Evolutionary conservation across 176 grass and related monocot genomes (phyloP), one percentile per base, ranked within the genome.

Genomic region (Juncus inflexus): DNA sequence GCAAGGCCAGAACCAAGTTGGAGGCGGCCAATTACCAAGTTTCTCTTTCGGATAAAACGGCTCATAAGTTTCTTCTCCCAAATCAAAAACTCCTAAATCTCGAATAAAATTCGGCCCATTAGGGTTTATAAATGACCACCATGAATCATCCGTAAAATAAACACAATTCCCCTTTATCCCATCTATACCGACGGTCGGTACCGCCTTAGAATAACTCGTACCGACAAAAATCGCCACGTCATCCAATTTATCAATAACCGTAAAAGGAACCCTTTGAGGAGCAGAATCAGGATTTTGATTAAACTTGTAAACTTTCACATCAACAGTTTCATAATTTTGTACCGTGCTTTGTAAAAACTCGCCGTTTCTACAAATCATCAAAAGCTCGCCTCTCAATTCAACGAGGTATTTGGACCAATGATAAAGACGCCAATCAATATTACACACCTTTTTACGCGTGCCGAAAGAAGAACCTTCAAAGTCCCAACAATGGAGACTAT

Each of bases 21-120:
- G 64, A 36, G 64, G 45, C 15, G 51, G 47, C 47, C 28, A 67
- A 67, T 67, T 12, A n/a, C 4, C 47, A 13, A 50, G 11, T 7
- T 5, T 35, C 9, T 52, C 16, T 5, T 19, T 3, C 37, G 3
- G 47, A 6, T 53, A 53, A 12, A 19, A 37, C 1, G 28, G 64
- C 9, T 54, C 13, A 52, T 49, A 67, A 67, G 64, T 67, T 67
- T 67, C 51, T 12, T 67, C 51, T 43, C 51, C 51, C 28, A 67
- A 36, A 7, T 52, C 64, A 54, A 51, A 67, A 67, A 67, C 28
- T 39, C 40, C 42, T 37, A 50, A 36, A 67, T 67, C 15, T 11
- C 51, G 47, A 19, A 5, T 6, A 67, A 35, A 19, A 14, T 13
- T 52, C 3, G 47, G 64, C 6, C 36, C 51, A 35, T 16, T 19